Conservation (phyloP, 1,284 basidiomycete species). For the Vanrija pseudolonga region DNA sequence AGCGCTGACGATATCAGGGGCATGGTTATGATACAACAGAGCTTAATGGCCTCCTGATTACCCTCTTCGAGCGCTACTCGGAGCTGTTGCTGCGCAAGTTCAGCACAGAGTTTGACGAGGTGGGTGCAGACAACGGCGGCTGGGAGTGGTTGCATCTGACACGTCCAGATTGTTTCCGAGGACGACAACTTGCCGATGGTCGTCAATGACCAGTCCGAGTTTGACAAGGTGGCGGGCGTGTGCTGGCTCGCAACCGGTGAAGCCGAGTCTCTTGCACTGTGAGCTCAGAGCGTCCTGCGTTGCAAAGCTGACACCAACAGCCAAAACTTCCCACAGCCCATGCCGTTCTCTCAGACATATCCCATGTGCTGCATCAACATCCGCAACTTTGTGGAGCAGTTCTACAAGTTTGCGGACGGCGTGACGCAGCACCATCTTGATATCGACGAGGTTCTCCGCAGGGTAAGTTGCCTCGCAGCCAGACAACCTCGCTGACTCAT, state of each 20-base stretch:
- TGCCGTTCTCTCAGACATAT: conserved; percentile 95
- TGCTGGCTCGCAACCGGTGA: conserved; percentile 80
- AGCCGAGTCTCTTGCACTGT: conserved; percentile 63
- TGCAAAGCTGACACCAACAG: conserved; percentile 50
- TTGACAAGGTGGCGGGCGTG: conserved; percentile 70
- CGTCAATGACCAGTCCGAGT: conserved; percentile 66
- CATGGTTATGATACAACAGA: conserved; percentile 80
- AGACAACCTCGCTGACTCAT: not conserved
- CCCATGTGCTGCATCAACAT: conserved; percentile 96
- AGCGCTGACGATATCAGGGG: conserved; percentile 54
- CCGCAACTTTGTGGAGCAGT: conserved; percentile 87
- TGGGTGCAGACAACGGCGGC: conserved; percentile 39
- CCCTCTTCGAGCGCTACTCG: conserved; percentile 87
- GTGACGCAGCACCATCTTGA: conserved; percentile 86
- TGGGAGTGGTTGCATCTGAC: not conserved
- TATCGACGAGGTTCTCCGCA: conserved; percentile 86
- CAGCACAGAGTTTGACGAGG: conserved; percentile 73
- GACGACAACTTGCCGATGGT: conserved; percentile 93
- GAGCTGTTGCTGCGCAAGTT: conserved; percentile 79
- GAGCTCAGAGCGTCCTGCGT: conserved; percentile 23
- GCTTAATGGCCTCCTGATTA: conserved; percentile 77
- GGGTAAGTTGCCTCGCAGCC: conserved; percentile 53
- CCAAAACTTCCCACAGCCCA: conserved; percentile 64
- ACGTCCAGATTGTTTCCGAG: conserved; percentile 68
- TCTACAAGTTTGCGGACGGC: conserved; percentile 94